Evolutionary conservation across 345 rosid species (phyloP).

Genomic region (Chamaenerion angustifolium): DNA sequence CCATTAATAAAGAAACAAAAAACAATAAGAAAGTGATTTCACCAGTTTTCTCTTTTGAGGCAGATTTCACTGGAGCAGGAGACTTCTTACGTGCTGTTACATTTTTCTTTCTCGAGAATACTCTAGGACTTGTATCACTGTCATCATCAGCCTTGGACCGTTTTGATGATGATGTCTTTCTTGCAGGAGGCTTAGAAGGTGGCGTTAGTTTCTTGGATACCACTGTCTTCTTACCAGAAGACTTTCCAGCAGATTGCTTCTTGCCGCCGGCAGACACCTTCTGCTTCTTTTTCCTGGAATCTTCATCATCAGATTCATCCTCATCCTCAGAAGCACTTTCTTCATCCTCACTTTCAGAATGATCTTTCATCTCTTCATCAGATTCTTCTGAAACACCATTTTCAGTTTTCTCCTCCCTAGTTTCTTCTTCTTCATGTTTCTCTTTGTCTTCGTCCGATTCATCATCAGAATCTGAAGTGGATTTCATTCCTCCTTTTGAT

Average conservation of each 20-base stretch:
- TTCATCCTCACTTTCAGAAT: conserved; percentile 59
- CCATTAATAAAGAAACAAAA: not conserved
- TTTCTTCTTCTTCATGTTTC: conserved; percentile 28
- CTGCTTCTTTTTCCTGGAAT: conserved; percentile 32
- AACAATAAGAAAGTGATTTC: not conserved
- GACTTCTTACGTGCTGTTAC: conserved; percentile 34
- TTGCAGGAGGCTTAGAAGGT: conserved; percentile 28
- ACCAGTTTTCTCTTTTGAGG: conserved; percentile 46
- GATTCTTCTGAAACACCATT: conserved; percentile 60
- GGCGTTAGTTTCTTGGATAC: conserved; percentile 26
- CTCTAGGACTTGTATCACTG: conserved; percentile 43
- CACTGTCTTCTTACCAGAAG: conserved; percentile 34
- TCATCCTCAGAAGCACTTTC: conserved; percentile 23
- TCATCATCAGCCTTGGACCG: conserved; percentile 37
- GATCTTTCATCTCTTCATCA: conserved; percentile 40
- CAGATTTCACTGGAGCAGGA: conserved; percentile 32
- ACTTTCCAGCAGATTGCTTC: conserved; percentile 43
- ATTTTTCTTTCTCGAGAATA: conserved; percentile 47
- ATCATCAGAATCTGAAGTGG: conserved; percentile 32
- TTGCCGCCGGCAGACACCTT: conserved; percentile 21
- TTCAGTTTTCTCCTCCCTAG: conserved; percentile 35
- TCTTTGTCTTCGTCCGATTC: conserved; percentile 45
- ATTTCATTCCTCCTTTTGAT: conserved; percentile 28
- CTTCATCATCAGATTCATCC: conserved; percentile 73
- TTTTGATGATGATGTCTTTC: conserved; percentile 36